Evolutionary conservation across 2,329 filamentous ascomycete species (phyloP).

Genomic region (Fonsecaea pugnacius): DNA sequence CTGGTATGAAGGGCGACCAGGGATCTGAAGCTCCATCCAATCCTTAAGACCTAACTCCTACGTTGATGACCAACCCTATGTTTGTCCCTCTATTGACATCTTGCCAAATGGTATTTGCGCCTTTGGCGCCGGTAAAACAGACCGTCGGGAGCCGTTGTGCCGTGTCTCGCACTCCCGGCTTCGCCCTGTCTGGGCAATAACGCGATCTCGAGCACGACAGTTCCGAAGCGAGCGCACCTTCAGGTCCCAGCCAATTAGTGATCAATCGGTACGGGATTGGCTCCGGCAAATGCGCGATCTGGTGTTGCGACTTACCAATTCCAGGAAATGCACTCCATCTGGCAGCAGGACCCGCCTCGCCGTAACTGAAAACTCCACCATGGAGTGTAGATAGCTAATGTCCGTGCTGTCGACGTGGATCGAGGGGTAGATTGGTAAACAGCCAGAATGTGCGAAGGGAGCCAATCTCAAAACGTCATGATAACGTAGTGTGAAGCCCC

Average conservation of each 20-base stretch:
- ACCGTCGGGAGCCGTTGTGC: neutral
- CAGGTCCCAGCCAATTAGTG: slow-evolving; percentile 3
- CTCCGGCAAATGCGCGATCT: neutral
- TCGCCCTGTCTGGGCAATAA: neutral
- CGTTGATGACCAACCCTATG: neutral
- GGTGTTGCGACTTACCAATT: slow-evolving; percentile 1
- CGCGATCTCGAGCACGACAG: neutral
- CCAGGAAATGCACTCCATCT: slow-evolving; percentile 6
- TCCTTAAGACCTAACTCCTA: neutral
- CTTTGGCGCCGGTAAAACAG: neutral
- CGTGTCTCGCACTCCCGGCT: neutral
- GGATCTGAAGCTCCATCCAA: neutral
- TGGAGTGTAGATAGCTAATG: slow-evolving; percentile 14
- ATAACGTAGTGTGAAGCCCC: neutral
- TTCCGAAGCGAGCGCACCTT: neutral
- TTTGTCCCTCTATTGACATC: neutral
- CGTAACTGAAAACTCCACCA: neutral
- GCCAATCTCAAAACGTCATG: slow-evolving; percentile 1
- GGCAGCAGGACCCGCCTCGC: neutral
- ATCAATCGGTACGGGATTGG: neutral
- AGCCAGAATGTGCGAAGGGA: neutral
- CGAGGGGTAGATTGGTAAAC: slow-evolving; percentile 2
- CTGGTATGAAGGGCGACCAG: no score
- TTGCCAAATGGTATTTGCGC: neutral
- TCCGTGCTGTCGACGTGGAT: slow-evolving; percentile 3